A percentile compares a stretch with the other conserved stretches of the same genome.
These are phyloP conservation scores for Carpinus viminea DNA, from an alignment of 306 rosid species.

Conservation along the genomic window DNA sequence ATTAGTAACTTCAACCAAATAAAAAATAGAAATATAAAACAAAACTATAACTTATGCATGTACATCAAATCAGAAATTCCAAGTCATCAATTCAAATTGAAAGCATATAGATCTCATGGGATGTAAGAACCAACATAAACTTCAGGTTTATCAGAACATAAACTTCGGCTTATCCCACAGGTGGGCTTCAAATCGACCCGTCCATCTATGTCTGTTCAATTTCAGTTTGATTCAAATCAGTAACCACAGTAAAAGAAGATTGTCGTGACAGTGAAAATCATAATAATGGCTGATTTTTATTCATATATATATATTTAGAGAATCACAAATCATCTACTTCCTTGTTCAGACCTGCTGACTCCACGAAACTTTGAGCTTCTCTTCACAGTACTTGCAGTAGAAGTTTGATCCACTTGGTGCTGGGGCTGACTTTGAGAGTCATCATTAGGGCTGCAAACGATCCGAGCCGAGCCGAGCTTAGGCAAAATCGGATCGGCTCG, in stretches of 20 bases:
- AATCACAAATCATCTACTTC: background rate
- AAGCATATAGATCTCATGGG: constrained; percentile 1
- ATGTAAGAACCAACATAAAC: background rate
- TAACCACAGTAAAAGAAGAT: background rate
- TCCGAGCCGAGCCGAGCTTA: too few species aligned
- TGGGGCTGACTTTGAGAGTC: constrained; percentile 25
- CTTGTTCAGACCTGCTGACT: constrained; percentile 56
- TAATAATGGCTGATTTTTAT: too few species aligned
- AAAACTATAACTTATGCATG: background rate
- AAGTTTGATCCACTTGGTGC: constrained; percentile 35
- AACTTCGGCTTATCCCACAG: constrained; percentile 88
- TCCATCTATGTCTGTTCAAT: constrained; percentile 81
- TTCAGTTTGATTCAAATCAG: background rate
- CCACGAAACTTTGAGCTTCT: constrained; percentile 85
- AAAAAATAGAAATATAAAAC: background rate
- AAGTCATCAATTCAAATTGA: background rate
- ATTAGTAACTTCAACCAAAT: constrained; percentile 8
- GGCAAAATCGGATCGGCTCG: too few species aligned
- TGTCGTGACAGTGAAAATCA: too few species aligned
- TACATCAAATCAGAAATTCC: background rate
- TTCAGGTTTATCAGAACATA: background rate
- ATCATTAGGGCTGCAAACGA: too few species aligned
- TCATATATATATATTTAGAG: background rate
- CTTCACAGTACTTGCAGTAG: constrained; percentile 54
- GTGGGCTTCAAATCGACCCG: constrained; percentile 90